A percentile compares a stretch with the other conserved stretches of the same genome.
phyloP scores from a whole-genome alignment of 2,329 filamentous ascomycete species.

The Cercospora citrullina region DNA sequence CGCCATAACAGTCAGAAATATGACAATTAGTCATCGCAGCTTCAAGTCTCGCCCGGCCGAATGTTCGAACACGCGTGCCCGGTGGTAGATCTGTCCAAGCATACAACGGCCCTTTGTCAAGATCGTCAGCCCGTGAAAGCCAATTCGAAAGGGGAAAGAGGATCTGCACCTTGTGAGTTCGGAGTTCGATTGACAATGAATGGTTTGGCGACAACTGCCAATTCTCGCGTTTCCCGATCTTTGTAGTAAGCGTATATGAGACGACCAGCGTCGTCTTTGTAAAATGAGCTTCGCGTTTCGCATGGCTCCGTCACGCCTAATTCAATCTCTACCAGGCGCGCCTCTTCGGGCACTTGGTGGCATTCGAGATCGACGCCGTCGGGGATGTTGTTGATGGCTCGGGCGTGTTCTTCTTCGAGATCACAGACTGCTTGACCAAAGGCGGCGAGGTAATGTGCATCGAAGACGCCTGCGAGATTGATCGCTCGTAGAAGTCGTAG shows the following conservation, averaged over 20 bases:
- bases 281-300: conserved; percentile 11
- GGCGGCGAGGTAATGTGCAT: conserved; percentile 21
- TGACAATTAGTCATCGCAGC: background rate
- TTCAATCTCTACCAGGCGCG: conserved; percentile 22
- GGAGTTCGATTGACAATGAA: conserved; percentile 11
- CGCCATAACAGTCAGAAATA: background rate
- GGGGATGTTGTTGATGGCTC: conserved; percentile 18
- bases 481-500: conserved; percentile 17
- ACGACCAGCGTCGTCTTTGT: conserved; percentile 19
- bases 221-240: conserved; percentile 11
- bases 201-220: conserved; percentile 10
- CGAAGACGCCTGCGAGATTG: conserved; percentile 25
- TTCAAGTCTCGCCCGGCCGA: background rate
- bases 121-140: background rate
- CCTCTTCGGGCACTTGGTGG: conserved; percentile 21
- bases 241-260: conserved; percentile 19
- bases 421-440: conserved; percentile 20
- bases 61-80: background rate
- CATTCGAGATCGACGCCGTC: conserved; percentile 19
- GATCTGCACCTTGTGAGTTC: background rate
- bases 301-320: conserved; percentile 8
- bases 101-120: background rate
- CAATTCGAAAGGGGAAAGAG: background rate
- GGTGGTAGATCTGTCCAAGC: background rate
- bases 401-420: conserved; percentile 21